Evolutionary conservation across 331 rosid species (phyloP).

Genomic region (Pyrus hybrid): DNA sequence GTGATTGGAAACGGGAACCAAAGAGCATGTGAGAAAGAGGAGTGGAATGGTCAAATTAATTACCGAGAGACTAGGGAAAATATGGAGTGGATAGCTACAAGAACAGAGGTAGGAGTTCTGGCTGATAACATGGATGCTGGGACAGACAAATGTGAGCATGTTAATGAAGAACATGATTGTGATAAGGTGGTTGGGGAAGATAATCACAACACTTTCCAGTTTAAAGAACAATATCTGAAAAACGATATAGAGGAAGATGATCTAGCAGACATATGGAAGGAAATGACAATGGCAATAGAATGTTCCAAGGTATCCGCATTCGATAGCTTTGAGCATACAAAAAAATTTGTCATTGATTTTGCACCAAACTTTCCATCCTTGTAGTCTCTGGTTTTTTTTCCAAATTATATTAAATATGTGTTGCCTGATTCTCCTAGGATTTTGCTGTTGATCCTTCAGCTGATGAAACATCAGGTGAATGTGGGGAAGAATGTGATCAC

Average conservation of each 20-base stretch:
- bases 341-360: neutral
- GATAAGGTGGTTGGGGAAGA: neutral
- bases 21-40: neutral
- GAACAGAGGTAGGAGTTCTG: neutral
- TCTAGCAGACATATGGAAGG: neutral
- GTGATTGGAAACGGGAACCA: neutral
- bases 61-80: neutral
- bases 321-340: neutral
- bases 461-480: neutral
- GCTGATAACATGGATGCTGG: neutral
- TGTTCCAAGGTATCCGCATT: constrained; percentile 4
- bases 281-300: constrained; percentile 2
- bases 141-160: neutral
- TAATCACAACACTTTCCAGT: neutral
- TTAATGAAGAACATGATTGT: neutral
- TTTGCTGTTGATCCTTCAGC: neutral
- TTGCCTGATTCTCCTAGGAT: neutral
- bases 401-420: neutral
- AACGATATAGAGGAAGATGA: neutral
- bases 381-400: neutral
- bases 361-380: neutral
- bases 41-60: neutral
- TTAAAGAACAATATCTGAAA: neutral
- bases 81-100: neutral
- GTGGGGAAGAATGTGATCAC: neutral